Conservation (phyloP, 768 basidiomycete species). For the Boletellus ananas region DNA sequence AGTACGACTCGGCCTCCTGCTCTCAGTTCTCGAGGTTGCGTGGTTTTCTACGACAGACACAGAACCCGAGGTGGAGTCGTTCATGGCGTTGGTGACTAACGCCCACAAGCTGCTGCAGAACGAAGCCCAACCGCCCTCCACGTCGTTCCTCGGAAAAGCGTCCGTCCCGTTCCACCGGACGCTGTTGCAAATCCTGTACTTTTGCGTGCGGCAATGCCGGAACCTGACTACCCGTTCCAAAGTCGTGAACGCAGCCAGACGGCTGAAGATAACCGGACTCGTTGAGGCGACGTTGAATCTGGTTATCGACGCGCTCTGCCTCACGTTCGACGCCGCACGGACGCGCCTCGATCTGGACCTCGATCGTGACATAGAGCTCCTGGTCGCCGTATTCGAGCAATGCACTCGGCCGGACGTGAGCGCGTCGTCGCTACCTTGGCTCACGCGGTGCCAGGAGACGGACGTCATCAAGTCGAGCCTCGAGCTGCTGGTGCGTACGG, state of each 20-base stretch:
- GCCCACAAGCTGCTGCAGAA: constrained; percentile 66
- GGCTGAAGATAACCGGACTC: constrained; percentile 53
- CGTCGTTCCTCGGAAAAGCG: constrained; percentile 64
- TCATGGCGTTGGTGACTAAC: constrained; percentile 59
- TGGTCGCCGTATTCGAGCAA: constrained; percentile 81
- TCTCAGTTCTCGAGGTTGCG: constrained; percentile 73
- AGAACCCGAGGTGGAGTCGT: constrained; percentile 50
- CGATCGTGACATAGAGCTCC: constrained; percentile 76
- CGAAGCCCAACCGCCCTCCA: constrained; percentile 67
- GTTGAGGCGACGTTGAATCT: constrained; percentile 61
- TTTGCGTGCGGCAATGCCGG: constrained; percentile 63
- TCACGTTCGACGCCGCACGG: constrained; percentile 63
- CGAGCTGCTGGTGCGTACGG: constrained; percentile 63
- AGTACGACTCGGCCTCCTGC: constrained; percentile 66
- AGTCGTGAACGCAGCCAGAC: constrained; percentile 54
- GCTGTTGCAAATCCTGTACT: constrained; percentile 77
- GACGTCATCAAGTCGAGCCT: constrained; percentile 75
- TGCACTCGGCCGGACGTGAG: constrained; percentile 67
- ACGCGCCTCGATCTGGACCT: constrained; percentile 56
- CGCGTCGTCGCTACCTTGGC: constrained; percentile 70
- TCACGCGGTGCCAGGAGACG: constrained; percentile 74
- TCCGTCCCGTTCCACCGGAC: constrained; percentile 73
- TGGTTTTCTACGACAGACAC: constrained; percentile 67
- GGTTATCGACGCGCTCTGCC: constrained; percentile 62
- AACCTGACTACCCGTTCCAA: constrained; percentile 47